Evolutionary conservation across 2,329 filamentous ascomycete genomes (phyloP), one percentile per base, ranked within the genome.

Genomic region (Penicillium hordei): DNA sequence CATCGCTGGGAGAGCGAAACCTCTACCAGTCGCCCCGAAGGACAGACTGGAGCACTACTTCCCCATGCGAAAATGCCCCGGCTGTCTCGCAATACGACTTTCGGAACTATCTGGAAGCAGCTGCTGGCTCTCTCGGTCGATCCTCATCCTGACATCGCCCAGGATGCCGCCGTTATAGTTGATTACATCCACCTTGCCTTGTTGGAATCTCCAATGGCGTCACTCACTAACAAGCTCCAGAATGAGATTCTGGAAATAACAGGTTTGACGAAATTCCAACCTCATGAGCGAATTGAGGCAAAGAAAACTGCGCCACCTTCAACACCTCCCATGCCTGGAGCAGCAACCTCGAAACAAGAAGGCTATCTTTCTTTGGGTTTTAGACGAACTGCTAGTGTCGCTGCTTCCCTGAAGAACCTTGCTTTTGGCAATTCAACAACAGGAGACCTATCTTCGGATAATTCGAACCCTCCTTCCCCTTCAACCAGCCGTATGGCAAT

Each of bases 51-150:
- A 25, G 55, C 69, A 44, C 33, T 59, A n/a, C 54, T 59, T 43
- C 61, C 69, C 34, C 64, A 71, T 42, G 45, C 65, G 25, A 71
- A 75, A 27, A 59, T 68, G 9, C 70, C 65, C 33, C 68, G 63
- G n/a, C 48, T 75, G 45, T 91, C 93, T 13, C 87, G 90, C 63
- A 94, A 96, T 70, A 96, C 92, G 0, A 90, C 96, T 19, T 97
- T 95, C 72, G 89, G 93, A 31, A 90, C 93, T 1, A 89, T 95
- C 61, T 99, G 94, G 94, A 94, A 96, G 72, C 90, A 97, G 68
- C 83, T 95, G 43, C 80, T 97, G 58, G 90, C 96, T 61, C 82
- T 97, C 73, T 93, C 91, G 44, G 91, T 96, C 19, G 94, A 99
- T 70, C 93, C 94, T 40, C 93, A 97, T 70, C 92, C 93, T 1